A percentile compares a stretch with the other conserved stretches of the same genome.
phyloP scores from a whole-genome alignment of 306 rosid species.

The Cucumis cinereus region DNA sequence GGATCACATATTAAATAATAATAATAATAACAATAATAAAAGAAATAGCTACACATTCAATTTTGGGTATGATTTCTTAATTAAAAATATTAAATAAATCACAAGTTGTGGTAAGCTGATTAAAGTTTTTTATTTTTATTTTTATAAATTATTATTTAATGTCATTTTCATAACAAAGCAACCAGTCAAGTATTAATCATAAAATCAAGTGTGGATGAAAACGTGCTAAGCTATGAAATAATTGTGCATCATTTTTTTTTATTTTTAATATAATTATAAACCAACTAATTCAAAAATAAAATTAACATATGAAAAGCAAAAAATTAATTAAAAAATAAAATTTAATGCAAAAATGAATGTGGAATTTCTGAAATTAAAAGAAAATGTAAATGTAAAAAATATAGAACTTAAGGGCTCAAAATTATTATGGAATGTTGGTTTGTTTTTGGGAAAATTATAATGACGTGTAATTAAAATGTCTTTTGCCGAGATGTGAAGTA shows the following conservation, averaged over 20 bases:
- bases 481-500: constrained; percentile 4
- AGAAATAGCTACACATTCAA: not conserved
- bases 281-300: no score
- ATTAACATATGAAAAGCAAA: no score
- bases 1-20: not conserved
- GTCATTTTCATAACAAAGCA: not conserved
- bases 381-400: not conserved
- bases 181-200: not conserved
- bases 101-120: not conserved
- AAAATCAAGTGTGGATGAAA: not conserved
- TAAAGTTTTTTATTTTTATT: not conserved
- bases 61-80: not conserved
- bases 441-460: not conserved
- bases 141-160: not conserved
- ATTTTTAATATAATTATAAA: not conserved
- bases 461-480: not conserved
- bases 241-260: not conserved
- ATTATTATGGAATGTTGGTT: no score
- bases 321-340: not conserved
- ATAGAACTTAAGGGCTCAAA: no score
- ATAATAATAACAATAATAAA: not conserved
- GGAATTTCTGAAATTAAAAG: not conserved
- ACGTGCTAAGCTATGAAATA: not conserved
- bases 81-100: not conserved
- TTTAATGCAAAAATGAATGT: not conserved